A percentile compares a stretch with the other conserved stretches of the same genome.
These are phyloP conservation scores for Leonotis leonurus DNA, from an alignment of 257 asterid genomes.

Conservation along the genomic window DNA sequence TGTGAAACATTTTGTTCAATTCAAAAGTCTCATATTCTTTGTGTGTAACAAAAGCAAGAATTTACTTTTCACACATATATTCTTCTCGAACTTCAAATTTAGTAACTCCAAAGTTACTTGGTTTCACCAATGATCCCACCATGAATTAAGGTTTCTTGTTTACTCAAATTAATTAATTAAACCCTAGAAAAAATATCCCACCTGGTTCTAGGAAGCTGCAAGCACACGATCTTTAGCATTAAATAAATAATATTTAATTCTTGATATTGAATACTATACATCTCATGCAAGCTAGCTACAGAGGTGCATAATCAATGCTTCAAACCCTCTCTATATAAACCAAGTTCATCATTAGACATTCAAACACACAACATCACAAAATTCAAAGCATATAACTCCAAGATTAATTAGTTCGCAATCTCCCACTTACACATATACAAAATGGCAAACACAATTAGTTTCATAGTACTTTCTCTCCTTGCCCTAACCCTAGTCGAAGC, in stretches of 20 bases:
- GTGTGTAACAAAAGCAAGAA: not conserved
- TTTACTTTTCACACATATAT: conserved; percentile 18
- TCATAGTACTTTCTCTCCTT: conserved; percentile 22
- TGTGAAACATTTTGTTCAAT: not conserved
- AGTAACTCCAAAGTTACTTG: conserved; percentile 16
- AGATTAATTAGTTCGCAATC: too few relatives aligned
- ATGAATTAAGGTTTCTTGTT: conserved; percentile 24
- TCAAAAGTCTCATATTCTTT: not conserved
- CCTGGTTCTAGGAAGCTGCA: conserved; percentile 24
- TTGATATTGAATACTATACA: conserved; percentile 7
- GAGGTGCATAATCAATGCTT: conserved; percentile 14
- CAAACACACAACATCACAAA: conserved; percentile 6
- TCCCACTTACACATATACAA: not conserved
- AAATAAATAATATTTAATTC: not conserved
- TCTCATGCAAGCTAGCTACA: conserved; percentile 15
- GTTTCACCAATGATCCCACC: conserved; percentile 16
- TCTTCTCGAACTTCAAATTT: conserved; percentile 22
- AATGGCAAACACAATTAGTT: conserved; percentile 13
- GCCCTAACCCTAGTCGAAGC: conserved; percentile 15
- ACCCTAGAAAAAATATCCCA: conserved; percentile 3
- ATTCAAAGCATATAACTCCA: not conserved
- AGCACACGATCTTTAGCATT: conserved; percentile 6
- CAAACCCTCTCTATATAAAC: conserved; percentile 27
- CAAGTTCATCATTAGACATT: conserved; percentile 4
- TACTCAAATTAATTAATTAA: too few relatives aligned